These are phyloP conservation scores for Holtermannia corniformis DNA, from an alignment of 768 basidiomycete species.

Conservation along the genomic window DNA sequence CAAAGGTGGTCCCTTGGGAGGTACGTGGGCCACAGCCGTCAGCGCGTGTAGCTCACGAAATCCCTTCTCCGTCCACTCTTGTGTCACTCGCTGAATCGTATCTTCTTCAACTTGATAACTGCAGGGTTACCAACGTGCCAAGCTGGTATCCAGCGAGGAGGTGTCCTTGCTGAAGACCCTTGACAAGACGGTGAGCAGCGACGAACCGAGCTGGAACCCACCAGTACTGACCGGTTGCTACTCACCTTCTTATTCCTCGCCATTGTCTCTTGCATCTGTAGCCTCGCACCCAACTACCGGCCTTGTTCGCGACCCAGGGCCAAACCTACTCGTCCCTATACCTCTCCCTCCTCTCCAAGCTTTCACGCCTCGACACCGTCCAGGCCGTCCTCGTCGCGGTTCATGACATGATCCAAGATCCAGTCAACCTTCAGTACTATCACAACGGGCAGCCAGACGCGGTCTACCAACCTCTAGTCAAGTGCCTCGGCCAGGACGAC, in stretches of 20 bases:
- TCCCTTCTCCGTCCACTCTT: background rate
- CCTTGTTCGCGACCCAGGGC: constrained; percentile 71
- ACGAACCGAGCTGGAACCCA: background rate
- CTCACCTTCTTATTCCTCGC: background rate
- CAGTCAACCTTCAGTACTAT: no score
- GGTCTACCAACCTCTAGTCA: constrained; percentile 39
- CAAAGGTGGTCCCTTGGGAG: constrained; percentile 95
- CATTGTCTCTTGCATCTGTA: constrained; percentile 2
- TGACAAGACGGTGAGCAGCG: constrained; percentile 58
- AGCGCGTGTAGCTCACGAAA: background rate
- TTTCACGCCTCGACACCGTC: constrained; percentile 66
- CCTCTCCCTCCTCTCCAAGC: constrained; percentile 75
- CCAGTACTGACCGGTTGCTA: no score
- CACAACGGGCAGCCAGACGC: constrained; percentile 10
- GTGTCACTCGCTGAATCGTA: background rate
- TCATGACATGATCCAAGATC: constrained; percentile 56
- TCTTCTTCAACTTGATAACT: background rate
- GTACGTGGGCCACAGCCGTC: constrained; percentile 44
- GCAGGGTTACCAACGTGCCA: constrained; percentile 91
- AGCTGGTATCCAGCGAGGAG: constrained; percentile 77
- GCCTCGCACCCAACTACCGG: constrained; percentile 46
- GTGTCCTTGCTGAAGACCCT: constrained; percentile 80
- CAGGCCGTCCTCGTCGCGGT: constrained; percentile 68
- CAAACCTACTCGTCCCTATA: constrained; percentile 76
- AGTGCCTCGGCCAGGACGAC: constrained; percentile 73